These are phyloP conservation scores for Tuber brumale DNA, from an alignment of 495 filamentous ascomycete genomes.

Conservation along the genomic window DNA sequence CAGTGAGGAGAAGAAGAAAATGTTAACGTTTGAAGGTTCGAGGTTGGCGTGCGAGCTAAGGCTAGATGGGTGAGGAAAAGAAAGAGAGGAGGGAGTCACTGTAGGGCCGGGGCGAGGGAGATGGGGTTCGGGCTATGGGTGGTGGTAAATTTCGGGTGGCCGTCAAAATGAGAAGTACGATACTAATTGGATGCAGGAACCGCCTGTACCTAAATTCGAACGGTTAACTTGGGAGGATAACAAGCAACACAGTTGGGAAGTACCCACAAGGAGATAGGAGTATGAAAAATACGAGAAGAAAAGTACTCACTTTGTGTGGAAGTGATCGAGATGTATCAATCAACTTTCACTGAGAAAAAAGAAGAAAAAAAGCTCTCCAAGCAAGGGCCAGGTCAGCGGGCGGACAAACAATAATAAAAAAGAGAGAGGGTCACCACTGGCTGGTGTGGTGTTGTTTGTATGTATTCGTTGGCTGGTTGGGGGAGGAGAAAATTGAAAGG, in stretches of 20 bases:
- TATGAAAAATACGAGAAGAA: slow-evolving; percentile 1
- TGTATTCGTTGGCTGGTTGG: slow-evolving; percentile 25
- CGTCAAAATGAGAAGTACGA: slow-evolving; percentile 18
- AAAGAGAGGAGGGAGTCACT: slow-evolving; percentile 4
- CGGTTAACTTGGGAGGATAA: background rate
- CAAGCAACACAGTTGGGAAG: background rate
- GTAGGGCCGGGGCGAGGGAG: slow-evolving; percentile 9
- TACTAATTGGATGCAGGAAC: slow-evolving; percentile 21
- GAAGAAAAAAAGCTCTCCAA: slow-evolving; percentile 2
- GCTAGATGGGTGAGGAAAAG: slow-evolving; percentile 9
- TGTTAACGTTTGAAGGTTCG: background rate
- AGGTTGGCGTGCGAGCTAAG: slow-evolving; percentile 3
- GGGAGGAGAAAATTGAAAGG: background rate
- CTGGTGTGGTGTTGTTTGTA: slow-evolving; percentile 16
- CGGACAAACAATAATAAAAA: background rate
- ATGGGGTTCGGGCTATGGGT: slow-evolving; percentile 3
- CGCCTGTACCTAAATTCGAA: slow-evolving; percentile 17
- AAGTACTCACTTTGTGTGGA: background rate
- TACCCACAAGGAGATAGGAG: background rate
- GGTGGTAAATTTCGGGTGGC: slow-evolving; percentile 31
- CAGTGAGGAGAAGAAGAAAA: background rate
- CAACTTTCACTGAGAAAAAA: slow-evolving; percentile 6
- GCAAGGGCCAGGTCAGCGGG: slow-evolving; percentile 32
- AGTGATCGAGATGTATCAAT: slow-evolving; percentile 2
- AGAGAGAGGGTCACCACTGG: background rate